phyloP scores from a whole-genome alignment of 352 stramenopile genomes.

The Globisporangium splendens region DNA sequence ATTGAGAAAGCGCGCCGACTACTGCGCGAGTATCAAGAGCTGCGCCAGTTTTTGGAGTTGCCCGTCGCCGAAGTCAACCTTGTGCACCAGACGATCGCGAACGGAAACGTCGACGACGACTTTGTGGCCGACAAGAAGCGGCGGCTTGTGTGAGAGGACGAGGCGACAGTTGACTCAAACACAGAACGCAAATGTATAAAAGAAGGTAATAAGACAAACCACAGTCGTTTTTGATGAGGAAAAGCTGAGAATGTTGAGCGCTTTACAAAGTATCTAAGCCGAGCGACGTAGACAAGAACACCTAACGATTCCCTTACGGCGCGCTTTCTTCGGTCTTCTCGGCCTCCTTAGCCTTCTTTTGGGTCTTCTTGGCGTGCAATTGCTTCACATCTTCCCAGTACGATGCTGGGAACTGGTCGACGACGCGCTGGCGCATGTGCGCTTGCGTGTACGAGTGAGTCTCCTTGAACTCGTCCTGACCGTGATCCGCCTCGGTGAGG shows the following conservation, averaged over 20 bases:
- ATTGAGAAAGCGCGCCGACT: slow-evolving; percentile 43
- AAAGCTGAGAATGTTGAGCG: no score
- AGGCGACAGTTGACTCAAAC: not conserved
- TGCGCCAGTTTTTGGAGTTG: slow-evolving; percentile 63
- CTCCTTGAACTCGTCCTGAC: slow-evolving; percentile 42
- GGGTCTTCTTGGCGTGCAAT: slow-evolving; percentile 13
- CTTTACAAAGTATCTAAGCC: no score
- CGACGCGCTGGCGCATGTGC: slow-evolving; percentile 62
- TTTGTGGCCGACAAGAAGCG: slow-evolving; percentile 18
- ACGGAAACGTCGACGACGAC: slow-evolving; percentile 7
- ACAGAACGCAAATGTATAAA: slow-evolving; percentile 4
- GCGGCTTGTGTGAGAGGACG: slow-evolving; percentile 8
- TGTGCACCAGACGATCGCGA: slow-evolving; percentile 34
- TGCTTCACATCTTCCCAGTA: slow-evolving; percentile 64
- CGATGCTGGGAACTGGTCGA: slow-evolving; percentile 51
- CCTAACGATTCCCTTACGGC: not conserved
- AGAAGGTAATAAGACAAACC: slow-evolving; percentile 2
- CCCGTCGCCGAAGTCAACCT: slow-evolving; percentile 62
- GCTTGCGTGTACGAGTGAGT: slow-evolving; percentile 52
- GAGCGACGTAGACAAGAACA: no score
- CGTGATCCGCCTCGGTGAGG: slow-evolving; percentile 50
- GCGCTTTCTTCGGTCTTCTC: slow-evolving; percentile 5
- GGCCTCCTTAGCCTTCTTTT: not conserved
- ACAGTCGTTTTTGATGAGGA: not conserved
- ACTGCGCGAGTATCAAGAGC: slow-evolving; percentile 41